These are phyloP conservation scores for Capronia coronata DNA, from an alignment of 2,329 filamentous ascomycete genomes.

Conservation along the genomic window DNA sequence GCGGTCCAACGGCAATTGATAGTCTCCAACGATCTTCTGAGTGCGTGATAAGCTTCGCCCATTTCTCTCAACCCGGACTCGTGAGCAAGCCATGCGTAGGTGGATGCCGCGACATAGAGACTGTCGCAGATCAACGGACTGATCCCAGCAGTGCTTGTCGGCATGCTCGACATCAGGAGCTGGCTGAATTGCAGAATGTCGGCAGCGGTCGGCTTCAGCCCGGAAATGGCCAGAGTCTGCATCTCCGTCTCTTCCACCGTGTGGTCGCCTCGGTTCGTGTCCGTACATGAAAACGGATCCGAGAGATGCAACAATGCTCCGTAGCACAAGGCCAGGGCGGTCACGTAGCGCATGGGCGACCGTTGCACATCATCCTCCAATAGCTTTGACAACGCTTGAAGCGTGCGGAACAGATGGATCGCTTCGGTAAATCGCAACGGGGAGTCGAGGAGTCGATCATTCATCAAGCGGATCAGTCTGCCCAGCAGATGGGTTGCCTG, in stretches of 20 bases:
- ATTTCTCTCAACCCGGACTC: conserved; percentile 30
- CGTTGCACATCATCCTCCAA: conserved; percentile 29
- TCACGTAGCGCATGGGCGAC: conserved; percentile 27
- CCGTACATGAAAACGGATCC: conserved; percentile 33
- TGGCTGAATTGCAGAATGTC: conserved; percentile 24
- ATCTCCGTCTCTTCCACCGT: conserved; percentile 34
- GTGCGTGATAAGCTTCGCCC: conserved; percentile 16
- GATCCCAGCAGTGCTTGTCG: conserved; percentile 16
- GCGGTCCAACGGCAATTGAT: conserved; percentile 26
- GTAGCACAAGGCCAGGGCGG: conserved; percentile 33
- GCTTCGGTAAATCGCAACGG: conserved; percentile 33
- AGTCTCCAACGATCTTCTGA: conserved; percentile 22
- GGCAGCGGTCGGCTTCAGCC: conserved; percentile 20
- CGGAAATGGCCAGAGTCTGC: conserved; percentile 32
- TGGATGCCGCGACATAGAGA: conserved; percentile 34
- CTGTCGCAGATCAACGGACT: conserved; percentile 31
- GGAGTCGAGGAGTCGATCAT: conserved; percentile 30
- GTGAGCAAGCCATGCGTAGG: conserved; percentile 32
- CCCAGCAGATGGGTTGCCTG: conserved; percentile 35
- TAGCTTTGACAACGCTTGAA: conserved; percentile 31
- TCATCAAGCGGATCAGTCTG: conserved; percentile 31
- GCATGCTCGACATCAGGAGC: conserved; percentile 14
- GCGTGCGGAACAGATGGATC: conserved; percentile 32
- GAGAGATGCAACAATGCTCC: conserved; percentile 32
- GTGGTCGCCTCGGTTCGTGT: conserved; percentile 26